Base-by-base conservation (phyloP, 495 filamentous ascomycete genomes). In the Penicillium bovifimosum region DNA sequence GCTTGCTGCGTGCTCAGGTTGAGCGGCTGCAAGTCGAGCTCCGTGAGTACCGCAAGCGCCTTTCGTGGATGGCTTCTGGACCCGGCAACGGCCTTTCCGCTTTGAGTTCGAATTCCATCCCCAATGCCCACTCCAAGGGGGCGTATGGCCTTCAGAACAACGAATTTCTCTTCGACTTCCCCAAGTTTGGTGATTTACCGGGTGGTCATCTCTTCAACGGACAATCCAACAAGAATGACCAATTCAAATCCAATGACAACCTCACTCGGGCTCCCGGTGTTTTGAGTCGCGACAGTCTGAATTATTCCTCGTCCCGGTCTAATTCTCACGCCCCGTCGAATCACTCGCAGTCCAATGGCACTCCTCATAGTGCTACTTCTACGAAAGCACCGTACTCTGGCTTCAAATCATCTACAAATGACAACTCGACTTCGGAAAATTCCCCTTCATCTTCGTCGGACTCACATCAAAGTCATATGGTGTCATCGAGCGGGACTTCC, bases 101-200 rank as follows among this genome's bases (percentile, higher is more conserved):
- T 10, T 67, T 76, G 53, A 73, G 63, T 44, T 67, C 79, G 53
- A 73, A 61, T 43, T 67, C 79, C 31, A 63, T 70, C 50, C 69
- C 63, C 9, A 62, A 57, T 55, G 62, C 67, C 58, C 58, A 68
- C 47, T 61, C 71, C 9, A 67, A 62, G 35, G 73, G 67, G 20
- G 39, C 68, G 10, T 61, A 75, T 11, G 79, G 78, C 17, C 64
- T 84, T 53, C 85, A 82, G 60, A 87, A 88, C 43, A 85, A 79
- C 56, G 87, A 92, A 63, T 97, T 98, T 64, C 81, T 90, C 59
- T 97, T 95, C 57, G 91, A 96, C 54, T 97, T 97, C 61, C 93
- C 93, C 50, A 88, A 86, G 67, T 96, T 96, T 65, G 93, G 93
- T 34, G 78, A 80, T 53, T 74, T 91, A 18, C 87, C 88, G 1